Conservation (phyloP, 1,139 yeast genomes). For the Arxiozyma slooffiae region DNA sequence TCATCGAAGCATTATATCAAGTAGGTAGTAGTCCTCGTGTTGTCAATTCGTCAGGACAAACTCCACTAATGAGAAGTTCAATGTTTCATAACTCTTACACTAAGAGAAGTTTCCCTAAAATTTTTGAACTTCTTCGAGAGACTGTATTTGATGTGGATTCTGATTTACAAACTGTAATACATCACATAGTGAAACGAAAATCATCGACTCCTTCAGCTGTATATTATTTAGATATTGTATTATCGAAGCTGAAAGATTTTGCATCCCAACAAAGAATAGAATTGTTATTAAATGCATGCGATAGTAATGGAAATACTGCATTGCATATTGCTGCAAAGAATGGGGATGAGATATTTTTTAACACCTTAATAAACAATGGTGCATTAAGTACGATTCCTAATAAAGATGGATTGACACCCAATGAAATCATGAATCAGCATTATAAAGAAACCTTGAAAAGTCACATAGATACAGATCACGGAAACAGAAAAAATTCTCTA, state of each 20-base stretch:
- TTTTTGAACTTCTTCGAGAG: slow-evolving; percentile 62
- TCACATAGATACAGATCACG: not conserved
- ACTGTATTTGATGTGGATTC: slow-evolving; percentile 56
- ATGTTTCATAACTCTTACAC: slow-evolving; percentile 83
- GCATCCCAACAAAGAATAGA: slow-evolving; percentile 42
- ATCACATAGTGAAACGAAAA: slow-evolving; percentile 63
- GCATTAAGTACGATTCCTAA: slow-evolving; percentile 66
- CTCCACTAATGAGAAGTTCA: slow-evolving; percentile 74
- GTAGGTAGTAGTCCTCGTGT: slow-evolving; percentile 70
- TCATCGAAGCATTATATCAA: slow-evolving; percentile 61
- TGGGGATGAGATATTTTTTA: slow-evolving; percentile 65
- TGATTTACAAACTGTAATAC: slow-evolving; percentile 61
- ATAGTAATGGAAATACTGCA: slow-evolving; percentile 79
- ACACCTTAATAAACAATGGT: slow-evolving; percentile 60
- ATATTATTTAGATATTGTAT: slow-evolving; percentile 68
- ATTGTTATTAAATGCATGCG: slow-evolving; percentile 63
- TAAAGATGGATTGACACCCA: slow-evolving; percentile 61
- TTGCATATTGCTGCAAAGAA: slow-evolving; percentile 72
- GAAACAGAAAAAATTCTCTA: not conserved
- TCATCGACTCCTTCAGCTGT: slow-evolving; percentile 66
- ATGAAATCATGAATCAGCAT: slow-evolving; percentile 41
- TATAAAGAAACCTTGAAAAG: slow-evolving; percentile 17
- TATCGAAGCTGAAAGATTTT: slow-evolving; percentile 60
- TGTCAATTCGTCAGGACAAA: slow-evolving; percentile 69
- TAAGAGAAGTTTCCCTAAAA: slow-evolving; percentile 63